Conservation (phyloP, 1,139 yeast genomes). For the Yamadazyma oceani region DNA sequence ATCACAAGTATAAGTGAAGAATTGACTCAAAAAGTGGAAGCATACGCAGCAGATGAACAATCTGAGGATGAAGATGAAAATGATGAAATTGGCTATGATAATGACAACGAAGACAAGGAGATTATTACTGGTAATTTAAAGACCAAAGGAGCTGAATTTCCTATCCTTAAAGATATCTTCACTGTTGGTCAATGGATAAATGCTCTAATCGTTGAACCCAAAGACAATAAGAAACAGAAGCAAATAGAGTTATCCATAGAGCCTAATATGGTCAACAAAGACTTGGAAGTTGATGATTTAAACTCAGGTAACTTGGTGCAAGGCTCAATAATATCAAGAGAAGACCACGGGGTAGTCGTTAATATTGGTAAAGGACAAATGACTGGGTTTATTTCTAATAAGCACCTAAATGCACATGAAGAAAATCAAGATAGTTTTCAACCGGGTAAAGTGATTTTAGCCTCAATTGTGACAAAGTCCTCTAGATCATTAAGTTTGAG, state of each 20-base stretch:
- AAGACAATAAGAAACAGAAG: conserved; percentile 43
- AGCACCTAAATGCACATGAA: conserved; percentile 46
- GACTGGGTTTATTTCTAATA: conserved; percentile 76
- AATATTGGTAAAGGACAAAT: conserved; percentile 60
- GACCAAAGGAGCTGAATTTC: conserved; percentile 40
- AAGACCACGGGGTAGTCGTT: conserved; percentile 87
- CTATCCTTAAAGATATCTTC: conserved; percentile 57
- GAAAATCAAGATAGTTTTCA: conserved; percentile 20
- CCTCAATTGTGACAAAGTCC: conserved; percentile 44
- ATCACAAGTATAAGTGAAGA: conserved; percentile 72
- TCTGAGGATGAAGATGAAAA: conserved; percentile 43
- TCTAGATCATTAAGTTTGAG: conserved; percentile 65
- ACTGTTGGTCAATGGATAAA: conserved; percentile 82
- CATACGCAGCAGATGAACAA: conserved; percentile 40
- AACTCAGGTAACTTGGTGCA: conserved; percentile 65
- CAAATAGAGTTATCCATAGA: conserved; percentile 74
- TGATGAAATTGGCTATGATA: conserved; percentile 29
- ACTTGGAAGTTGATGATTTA: conserved; percentile 64
- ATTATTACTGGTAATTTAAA: conserved; percentile 29
- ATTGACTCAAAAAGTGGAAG: conserved; percentile 57
- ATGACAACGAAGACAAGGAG: conserved; percentile 29
- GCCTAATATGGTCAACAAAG: conserved; percentile 67
- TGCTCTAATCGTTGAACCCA: conserved; percentile 61
- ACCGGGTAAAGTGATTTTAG: conserved; percentile 51
- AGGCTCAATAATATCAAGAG: conserved; percentile 73